phyloP scores from a whole-genome alignment of 73 alveolate genomes.

The Stentor roeselii region DNA sequence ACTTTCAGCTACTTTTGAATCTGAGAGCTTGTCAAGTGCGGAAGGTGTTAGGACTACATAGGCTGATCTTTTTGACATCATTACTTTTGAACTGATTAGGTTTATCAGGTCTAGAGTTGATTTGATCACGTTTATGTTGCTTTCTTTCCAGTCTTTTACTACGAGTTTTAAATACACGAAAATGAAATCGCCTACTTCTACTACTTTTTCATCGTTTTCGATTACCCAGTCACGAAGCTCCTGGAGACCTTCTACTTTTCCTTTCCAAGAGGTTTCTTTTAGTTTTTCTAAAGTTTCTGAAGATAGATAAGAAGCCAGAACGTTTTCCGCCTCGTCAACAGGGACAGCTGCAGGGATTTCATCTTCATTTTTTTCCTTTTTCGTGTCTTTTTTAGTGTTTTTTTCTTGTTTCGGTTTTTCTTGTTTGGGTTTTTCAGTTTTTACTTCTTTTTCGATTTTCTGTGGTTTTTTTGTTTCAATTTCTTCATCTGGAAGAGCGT shows the following conservation, averaged over 20 bases:
- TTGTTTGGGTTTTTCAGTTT: constrained; percentile 31
- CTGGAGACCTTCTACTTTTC: constrained; percentile 51
- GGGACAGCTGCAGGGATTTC: constrained; percentile 48
- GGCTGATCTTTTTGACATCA: constrained; percentile 58
- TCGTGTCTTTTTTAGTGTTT: neutral
- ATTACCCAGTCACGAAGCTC: constrained; percentile 36
- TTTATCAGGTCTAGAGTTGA: constrained; percentile 57
- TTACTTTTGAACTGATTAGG: constrained; percentile 39
- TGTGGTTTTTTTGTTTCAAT: constrained; percentile 29
- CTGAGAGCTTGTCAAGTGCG: constrained; percentile 72
- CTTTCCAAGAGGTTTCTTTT: constrained; percentile 63
- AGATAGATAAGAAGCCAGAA: constrained; percentile 30
- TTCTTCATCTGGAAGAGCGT: constrained; percentile 21
- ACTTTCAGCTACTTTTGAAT: constrained; percentile 49
- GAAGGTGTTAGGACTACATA: constrained; percentile 44
- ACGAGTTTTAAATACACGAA: constrained; percentile 61
- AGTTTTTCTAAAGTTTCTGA: constrained; percentile 27
- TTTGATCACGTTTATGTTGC: constrained; percentile 74
- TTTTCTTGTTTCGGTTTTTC: constrained; percentile 22
- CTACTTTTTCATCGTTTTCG: constrained; percentile 40
- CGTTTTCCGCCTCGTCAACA: constrained; percentile 53
- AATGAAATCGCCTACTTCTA: constrained; percentile 59
- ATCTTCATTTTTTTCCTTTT: constrained; percentile 34
- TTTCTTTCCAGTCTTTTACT: constrained; percentile 87
- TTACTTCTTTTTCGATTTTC: constrained; percentile 25